Evolutionary conservation across 1,284 basidiomycete genomes (phyloP).

Genomic region (Phlebopus sp.): DNA sequence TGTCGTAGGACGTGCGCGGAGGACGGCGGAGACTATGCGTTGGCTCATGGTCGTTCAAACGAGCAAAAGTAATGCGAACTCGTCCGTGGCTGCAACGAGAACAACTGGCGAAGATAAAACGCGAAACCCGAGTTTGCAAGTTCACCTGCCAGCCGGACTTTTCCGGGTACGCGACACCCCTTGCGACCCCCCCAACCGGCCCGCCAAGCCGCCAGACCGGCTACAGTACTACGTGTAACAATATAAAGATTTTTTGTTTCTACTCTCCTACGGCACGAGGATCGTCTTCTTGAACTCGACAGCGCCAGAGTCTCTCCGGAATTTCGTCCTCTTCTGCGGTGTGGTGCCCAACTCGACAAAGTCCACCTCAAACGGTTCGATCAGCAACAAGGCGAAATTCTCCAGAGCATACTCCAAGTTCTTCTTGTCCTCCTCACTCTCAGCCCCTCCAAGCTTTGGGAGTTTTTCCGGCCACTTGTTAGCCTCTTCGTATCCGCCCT

Average conservation of each 20-base stretch:
- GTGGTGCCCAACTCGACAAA: constrained; percentile 52
- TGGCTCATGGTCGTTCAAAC: constrained; percentile 35
- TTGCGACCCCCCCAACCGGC: no score
- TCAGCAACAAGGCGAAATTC: constrained; percentile 63
- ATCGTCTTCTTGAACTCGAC: constrained; percentile 51
- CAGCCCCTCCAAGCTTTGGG: constrained; percentile 41
- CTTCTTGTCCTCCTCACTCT: constrained; percentile 39
- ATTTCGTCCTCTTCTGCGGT: constrained; percentile 57
- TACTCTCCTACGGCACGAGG: constrained; percentile 59
- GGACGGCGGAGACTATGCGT: constrained; percentile 51
- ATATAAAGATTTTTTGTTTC: no score
- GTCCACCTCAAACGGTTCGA: constrained; percentile 65
- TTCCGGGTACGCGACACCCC: constrained; percentile 1
- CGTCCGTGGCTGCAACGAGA: not conserved
- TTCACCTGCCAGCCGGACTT: constrained; percentile 1
- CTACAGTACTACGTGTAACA: not conserved
- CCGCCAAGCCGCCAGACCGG: no score
- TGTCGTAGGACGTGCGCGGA: constrained; percentile 48
- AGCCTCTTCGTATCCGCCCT: constrained; percentile 49
- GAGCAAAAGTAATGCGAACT: constrained; percentile 6
- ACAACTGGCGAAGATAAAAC: constrained; percentile 7
- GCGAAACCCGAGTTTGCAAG: constrained; percentile 1
- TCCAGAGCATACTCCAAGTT: constrained; percentile 49
- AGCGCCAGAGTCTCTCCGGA: constrained; percentile 34
- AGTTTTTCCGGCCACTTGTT: constrained; percentile 53